phyloP scores from a whole-genome alignment of 805 yeast genomes.

The Lachancea kluyveri region DNA sequence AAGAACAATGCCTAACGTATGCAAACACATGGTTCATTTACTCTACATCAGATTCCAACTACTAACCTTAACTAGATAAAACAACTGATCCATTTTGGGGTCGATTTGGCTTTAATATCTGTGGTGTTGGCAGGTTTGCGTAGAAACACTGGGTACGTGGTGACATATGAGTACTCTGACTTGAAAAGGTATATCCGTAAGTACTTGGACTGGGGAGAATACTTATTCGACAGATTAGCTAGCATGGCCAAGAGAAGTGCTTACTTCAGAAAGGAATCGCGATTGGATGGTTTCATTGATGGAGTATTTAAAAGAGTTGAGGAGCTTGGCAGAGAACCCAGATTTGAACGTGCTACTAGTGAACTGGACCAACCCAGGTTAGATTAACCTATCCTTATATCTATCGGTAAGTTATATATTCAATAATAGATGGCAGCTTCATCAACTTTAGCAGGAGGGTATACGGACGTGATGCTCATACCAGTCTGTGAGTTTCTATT shows the following conservation, averaged over 20 bases:
- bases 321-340: constrained; percentile 18
- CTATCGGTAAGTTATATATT: too few relatives aligned
- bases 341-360: too few relatives aligned
- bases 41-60: too few relatives aligned
- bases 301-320: constrained; percentile 19
- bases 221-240: constrained; percentile 45
- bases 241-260: constrained; percentile 41
- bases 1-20: neutral
- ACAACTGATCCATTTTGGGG: constrained; percentile 50
- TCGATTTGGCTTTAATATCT: constrained; percentile 74
- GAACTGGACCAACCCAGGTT: too few relatives aligned
- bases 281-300: constrained; percentile 16
- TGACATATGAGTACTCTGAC: constrained; percentile 30
- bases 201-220: constrained; percentile 57
- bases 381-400: too few relatives aligned
- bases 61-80: constrained; percentile 6
- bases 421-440: too few relatives aligned
- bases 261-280: constrained; percentile 36
- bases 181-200: constrained; percentile 44
- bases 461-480: too few relatives aligned
- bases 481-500: too few relatives aligned
- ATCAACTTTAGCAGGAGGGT: too few relatives aligned
- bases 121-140: constrained; percentile 82
- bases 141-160: constrained; percentile 69
- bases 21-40: too few relatives aligned